Evolutionary conservation across 306 rosid species (phyloP).

Genomic region (Pyrus betulifolia): DNA sequence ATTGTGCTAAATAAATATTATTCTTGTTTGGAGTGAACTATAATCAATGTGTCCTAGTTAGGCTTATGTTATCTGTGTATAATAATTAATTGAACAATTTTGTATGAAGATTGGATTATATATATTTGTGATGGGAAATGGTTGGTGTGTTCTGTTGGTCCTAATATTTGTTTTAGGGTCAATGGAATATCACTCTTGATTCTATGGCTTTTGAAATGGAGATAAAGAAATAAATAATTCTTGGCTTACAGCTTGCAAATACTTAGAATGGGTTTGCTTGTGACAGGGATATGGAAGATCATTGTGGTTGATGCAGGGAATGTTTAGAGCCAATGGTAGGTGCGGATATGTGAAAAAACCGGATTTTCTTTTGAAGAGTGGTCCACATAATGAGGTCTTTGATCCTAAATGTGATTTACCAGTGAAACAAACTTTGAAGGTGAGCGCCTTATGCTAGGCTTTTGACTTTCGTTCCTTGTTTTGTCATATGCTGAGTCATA

Average conservation of each 20-base stretch:
- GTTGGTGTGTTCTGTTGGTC: background rate
- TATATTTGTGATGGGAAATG: background rate
- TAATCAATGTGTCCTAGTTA: background rate
- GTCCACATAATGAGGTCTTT: constrained; percentile 52
- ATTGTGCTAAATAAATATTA: background rate
- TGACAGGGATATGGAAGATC: constrained; percentile 91
- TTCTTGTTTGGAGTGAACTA: background rate
- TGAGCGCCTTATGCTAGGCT: constrained; percentile 16
- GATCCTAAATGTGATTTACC: constrained; percentile 56
- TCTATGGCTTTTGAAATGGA: background rate
- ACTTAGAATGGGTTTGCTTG: constrained; percentile 13
- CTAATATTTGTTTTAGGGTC: background rate
- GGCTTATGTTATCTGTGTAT: background rate
- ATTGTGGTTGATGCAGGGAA: constrained; percentile 96
- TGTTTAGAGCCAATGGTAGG: constrained; percentile 90
- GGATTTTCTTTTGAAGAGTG: constrained; percentile 48
- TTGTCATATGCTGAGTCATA: background rate
- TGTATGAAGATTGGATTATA: background rate
- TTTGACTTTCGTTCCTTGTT: background rate
- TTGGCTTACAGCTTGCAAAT: background rate
- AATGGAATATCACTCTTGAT: background rate
- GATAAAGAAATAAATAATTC: background rate
- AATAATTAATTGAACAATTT: background rate
- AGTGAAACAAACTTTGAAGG: constrained; percentile 73
- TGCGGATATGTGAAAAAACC: constrained; percentile 98